A percentile compares a stretch with the other conserved stretches of the same genome.
phyloP scores from a whole-genome alignment of 164 flowering plant genomes.

The Tetrastigma voinierianum region DNA sequence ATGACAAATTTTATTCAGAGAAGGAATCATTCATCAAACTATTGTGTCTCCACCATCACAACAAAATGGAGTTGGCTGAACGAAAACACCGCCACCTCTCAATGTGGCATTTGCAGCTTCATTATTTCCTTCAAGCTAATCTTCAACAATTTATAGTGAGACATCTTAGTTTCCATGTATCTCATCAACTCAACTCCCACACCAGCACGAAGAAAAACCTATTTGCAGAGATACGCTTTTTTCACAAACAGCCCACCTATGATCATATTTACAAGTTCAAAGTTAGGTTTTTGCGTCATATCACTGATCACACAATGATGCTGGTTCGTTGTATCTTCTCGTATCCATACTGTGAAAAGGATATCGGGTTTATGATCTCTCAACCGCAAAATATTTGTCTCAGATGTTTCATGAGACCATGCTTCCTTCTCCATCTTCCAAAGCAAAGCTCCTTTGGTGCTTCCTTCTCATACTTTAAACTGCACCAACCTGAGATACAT shows the following conservation, averaged over 20 bases:
- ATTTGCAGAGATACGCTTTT: conserved; percentile 17
- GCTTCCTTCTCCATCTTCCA: conserved; percentile 1
- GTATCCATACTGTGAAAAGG: conserved; percentile 18
- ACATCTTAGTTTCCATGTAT: conserved; percentile 12
- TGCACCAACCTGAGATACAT: conserved; percentile 7
- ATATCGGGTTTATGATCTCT: conserved; percentile 14
- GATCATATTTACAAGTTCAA: conserved; percentile 10
- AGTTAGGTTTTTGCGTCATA: too few relatives aligned
- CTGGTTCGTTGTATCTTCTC: conserved; percentile 10
- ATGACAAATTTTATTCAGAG: not conserved
- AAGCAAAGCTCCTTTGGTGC: not conserved
- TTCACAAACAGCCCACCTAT: conserved; percentile 6
- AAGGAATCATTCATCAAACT: conserved; percentile 23
- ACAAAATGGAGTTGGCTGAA: conserved; percentile 11
- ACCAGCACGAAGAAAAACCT: conserved; percentile 1
- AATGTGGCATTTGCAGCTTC: conserved; percentile 18
- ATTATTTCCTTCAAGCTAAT: conserved; percentile 19
- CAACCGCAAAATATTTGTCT: conserved; percentile 5
- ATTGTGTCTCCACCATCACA: conserved; percentile 18
- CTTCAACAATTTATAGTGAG: conserved; percentile 24
- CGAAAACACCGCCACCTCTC: conserved; percentile 20
- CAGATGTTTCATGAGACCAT: conserved; percentile 14
- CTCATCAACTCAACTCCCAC: conserved; percentile 20
- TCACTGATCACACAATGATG: too few relatives aligned
- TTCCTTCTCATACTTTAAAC: conserved; percentile 2